phyloP scores from a whole-genome alignment of 768 basidiomycete genomes.

The Kwoniella dendrophila region DNA sequence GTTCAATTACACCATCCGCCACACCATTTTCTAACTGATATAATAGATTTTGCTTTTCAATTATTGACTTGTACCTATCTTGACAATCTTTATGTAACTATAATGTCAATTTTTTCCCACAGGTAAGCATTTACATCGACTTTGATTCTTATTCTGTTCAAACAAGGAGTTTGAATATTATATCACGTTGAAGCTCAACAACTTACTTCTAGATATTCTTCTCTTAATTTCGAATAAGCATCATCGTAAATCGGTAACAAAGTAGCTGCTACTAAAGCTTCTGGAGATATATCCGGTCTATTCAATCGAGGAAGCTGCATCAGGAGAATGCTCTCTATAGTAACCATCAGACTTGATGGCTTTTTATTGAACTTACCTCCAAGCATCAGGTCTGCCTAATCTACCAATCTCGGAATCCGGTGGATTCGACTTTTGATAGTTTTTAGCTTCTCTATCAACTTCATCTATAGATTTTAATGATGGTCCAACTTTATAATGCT shows the following conservation, averaged over 20 bases:
- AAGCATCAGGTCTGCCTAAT: conserved; percentile 39
- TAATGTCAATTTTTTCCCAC: conserved; percentile 1
- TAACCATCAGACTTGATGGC: neutral
- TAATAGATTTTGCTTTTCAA: conserved; percentile 34
- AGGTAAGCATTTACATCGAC: neutral
- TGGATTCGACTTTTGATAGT: conserved; percentile 22
- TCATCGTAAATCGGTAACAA: conserved; percentile 52
- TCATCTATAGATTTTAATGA: conserved; percentile 41
- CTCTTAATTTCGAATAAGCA: conserved; percentile 38
- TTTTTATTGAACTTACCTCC: conserved; percentile 42
- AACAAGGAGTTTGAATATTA: too few relatives aligned
- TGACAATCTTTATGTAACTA: conserved; percentile 42
- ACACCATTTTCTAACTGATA: conserved; percentile 35
- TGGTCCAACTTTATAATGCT: conserved; percentile 44
- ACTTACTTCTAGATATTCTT: conserved; percentile 48
- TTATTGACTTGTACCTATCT: conserved; percentile 30
- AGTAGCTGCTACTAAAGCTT: conserved; percentile 46
- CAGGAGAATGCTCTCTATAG: neutral
- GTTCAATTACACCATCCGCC: conserved; percentile 39
- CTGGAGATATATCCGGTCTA: conserved; percentile 48
- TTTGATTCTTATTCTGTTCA: neutral
- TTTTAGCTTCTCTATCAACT: conserved; percentile 42
- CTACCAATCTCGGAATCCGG: conserved; percentile 6
- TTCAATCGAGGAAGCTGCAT: neutral
- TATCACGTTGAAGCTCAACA: too few relatives aligned